phyloP scores from a whole-genome alignment of 2,329 filamentous ascomycete species.

The Colletotrichum caudatum region DNA sequence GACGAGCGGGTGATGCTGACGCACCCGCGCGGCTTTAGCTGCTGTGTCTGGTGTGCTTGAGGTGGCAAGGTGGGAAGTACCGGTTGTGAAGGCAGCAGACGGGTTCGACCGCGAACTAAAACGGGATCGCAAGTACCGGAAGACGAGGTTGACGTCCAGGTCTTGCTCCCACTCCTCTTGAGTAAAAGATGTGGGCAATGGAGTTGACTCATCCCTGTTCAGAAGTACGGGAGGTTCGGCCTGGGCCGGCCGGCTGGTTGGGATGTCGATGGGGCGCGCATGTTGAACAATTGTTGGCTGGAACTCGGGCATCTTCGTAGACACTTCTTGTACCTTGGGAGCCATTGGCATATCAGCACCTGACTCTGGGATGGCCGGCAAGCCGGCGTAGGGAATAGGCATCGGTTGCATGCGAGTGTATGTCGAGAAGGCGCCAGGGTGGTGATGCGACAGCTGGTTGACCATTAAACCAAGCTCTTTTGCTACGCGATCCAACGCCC shows the following conservation, averaged over 20 bases:
- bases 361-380: slow-evolving; percentile 73
- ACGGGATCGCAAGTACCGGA: slow-evolving; percentile 84
- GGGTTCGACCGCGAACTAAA: slow-evolving; percentile 69
- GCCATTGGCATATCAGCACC: slow-evolving; percentile 47
- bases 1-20: slow-evolving; percentile 90
- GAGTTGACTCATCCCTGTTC: slow-evolving; percentile 33
- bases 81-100: slow-evolving; percentile 55
- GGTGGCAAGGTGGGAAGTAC: slow-evolving; percentile 61
- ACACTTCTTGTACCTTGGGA: slow-evolving; percentile 62
- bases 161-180: slow-evolving; percentile 95
- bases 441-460: slow-evolving; percentile 80
- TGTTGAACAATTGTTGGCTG: slow-evolving; percentile 59
- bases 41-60: slow-evolving; percentile 73
- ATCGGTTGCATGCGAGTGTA: slow-evolving; percentile 76
- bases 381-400: slow-evolving; percentile 81
- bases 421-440: slow-evolving; percentile 89
- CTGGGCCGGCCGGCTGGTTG: slow-evolving; percentile 47
- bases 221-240: slow-evolving; percentile 28
- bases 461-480: slow-evolving; percentile 88
- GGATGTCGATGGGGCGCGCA: slow-evolving; percentile 53
- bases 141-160: slow-evolving; percentile 90
- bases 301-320: slow-evolving; percentile 59
- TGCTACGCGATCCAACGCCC: slow-evolving; percentile 85
- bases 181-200: slow-evolving; percentile 57
- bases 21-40: slow-evolving; percentile 84